phyloP scores from a whole-genome alignment of 108 stramenopile genomes.

The Discostella stelligeroides region DNA sequence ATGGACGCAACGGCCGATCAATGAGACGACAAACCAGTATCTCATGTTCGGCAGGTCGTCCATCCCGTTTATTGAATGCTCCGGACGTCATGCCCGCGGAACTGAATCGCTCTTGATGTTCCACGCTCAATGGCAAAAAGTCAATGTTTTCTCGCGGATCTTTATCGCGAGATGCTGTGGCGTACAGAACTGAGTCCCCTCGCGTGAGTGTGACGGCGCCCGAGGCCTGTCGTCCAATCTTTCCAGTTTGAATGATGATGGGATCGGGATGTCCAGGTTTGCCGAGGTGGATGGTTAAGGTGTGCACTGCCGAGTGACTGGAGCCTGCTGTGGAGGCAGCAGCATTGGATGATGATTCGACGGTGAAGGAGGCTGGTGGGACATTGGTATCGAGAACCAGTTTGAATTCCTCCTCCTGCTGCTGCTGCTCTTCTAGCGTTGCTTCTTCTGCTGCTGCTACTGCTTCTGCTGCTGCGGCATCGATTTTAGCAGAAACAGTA shows the following conservation, averaged over 20 bases:
- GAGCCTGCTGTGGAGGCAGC: conserved; percentile 47
- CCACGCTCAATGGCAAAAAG: conserved; percentile 93
- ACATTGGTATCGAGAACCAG: conserved; percentile 40
- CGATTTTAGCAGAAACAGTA: not conserved
- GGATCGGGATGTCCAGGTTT: conserved; percentile 66
- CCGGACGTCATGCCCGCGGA: conserved; percentile 84
- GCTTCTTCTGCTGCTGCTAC: not conserved
- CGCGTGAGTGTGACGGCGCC: conserved; percentile 76
- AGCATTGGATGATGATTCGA: conserved; percentile 37
- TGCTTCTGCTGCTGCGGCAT: conserved; percentile 3
- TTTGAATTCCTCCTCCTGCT: conserved; percentile 12
- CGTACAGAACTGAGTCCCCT: conserved; percentile 77
- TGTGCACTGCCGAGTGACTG: conserved; percentile 64
- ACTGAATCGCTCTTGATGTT: conserved; percentile 92
- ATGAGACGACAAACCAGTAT: conserved; percentile 91
- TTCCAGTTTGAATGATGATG: conserved; percentile 77
- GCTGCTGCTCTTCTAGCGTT: not conserved
- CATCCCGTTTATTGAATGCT: conserved; percentile 86
- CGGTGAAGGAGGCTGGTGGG: conserved; percentile 46
- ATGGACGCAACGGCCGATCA: conserved; percentile 93
- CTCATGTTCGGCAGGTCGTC: conserved; percentile 87
- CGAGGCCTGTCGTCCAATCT: conserved; percentile 85
- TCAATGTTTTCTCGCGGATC: conserved; percentile 61
- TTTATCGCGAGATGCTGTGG: conserved; percentile 70
- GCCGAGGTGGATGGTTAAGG: conserved; percentile 62